phyloP scores from a whole-genome alignment of 2,329 filamentous ascomycete species.

The Clarireedia monteithiana region DNA sequence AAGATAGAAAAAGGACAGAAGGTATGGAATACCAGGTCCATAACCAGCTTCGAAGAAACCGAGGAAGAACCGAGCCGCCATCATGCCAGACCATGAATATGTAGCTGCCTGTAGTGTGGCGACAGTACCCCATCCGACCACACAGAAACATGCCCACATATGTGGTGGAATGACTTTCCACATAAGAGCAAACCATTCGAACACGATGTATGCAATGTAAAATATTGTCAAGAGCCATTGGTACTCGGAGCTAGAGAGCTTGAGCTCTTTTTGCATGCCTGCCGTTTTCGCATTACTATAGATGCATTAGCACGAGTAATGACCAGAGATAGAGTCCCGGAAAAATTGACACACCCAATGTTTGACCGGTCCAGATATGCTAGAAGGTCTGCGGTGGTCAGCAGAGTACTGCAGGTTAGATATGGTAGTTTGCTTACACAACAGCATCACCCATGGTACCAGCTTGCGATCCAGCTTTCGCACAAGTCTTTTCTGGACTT shows the following conservation, averaged over 20 bases:
- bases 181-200: slow-evolving; percentile 33
- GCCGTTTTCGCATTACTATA: slow-evolving; percentile 44
- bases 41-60: slow-evolving; percentile 31
- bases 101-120: slow-evolving; percentile 39
- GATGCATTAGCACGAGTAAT: background rate
- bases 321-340: background rate
- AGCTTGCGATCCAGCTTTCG: slow-evolving; percentile 52
- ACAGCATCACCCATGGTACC: slow-evolving; percentile 32
- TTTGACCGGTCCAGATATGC: slow-evolving; percentile 43
- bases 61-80: slow-evolving; percentile 32
- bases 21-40: slow-evolving; percentile 34
- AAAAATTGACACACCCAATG: slow-evolving; percentile 32
- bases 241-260: slow-evolving; percentile 36
- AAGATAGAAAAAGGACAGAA: slow-evolving; percentile 40
- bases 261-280: slow-evolving; percentile 42
- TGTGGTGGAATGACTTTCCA: slow-evolving; percentile 34
- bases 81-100: slow-evolving; percentile 29
- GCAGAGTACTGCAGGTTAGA: background rate
- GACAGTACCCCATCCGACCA: slow-evolving; percentile 29
- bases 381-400: slow-evolving; percentile 32
- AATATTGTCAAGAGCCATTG: slow-evolving; percentile 35
- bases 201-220: slow-evolving; percentile 34
- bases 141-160: slow-evolving; percentile 31
- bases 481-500: slow-evolving; percentile 40
- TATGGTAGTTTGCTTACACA: slow-evolving; percentile 9